These are phyloP conservation scores for Ceratocystis papillata DNA, from an alignment of 2,329 filamentous ascomycete species.

Conservation along the genomic window DNA sequence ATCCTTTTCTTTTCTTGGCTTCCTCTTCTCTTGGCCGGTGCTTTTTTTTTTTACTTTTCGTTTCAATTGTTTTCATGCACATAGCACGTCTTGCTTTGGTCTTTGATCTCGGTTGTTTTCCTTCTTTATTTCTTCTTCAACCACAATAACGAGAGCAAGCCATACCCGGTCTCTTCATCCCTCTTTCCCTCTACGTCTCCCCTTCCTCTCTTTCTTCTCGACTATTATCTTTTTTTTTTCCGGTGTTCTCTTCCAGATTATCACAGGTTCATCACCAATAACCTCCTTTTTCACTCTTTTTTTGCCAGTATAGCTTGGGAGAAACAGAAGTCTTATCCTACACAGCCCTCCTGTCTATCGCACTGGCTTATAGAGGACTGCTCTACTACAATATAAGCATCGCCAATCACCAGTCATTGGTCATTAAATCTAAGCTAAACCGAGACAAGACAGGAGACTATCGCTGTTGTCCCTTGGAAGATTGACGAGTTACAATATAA, in stretches of 20 bases:
- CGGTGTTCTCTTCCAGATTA: background rate
- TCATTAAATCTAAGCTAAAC: too few relatives aligned
- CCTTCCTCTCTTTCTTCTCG: too few relatives aligned
- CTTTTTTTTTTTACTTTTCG: background rate
- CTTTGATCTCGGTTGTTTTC: slow-evolving; percentile 13
- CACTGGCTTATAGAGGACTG: background rate
- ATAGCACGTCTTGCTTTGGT: background rate
- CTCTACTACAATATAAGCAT: background rate
- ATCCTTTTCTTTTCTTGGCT: background rate
- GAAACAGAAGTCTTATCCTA: too few relatives aligned
- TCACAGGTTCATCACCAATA: too few relatives aligned
- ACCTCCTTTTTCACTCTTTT: too few relatives aligned
- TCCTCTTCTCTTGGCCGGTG: background rate
- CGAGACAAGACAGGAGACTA: too few relatives aligned
- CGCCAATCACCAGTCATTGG: background rate
- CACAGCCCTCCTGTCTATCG: too few relatives aligned
- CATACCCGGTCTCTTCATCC: slow-evolving; percentile 1
- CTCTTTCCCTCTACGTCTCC: too few relatives aligned
- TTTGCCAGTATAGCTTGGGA: too few relatives aligned
- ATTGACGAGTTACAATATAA: background rate
- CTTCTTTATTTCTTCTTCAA: slow-evolving; percentile 10
- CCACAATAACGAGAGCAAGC: slow-evolving; percentile 6
- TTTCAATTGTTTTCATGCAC: slow-evolving; percentile 3
- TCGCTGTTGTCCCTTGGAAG: background rate
- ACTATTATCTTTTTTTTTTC: background rate